Base-by-base conservation (phyloP, 805 yeast genomes). In the Candida chilensis region DNA sequence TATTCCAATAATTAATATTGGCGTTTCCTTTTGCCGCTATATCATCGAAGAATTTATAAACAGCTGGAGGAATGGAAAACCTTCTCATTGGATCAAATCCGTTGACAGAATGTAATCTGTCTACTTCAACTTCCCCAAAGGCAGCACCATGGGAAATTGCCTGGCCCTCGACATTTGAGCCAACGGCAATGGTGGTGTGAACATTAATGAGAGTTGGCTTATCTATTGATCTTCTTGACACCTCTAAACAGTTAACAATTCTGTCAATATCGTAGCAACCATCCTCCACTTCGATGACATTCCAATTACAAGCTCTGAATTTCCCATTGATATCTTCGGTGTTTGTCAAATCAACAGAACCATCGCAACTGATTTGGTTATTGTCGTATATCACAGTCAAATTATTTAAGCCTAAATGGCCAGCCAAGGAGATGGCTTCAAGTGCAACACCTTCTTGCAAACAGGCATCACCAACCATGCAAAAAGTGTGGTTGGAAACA, bases 401-500 rank as follows among this genome's bases (percentile, higher is more conserved):
- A 34, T 59, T 60, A 40, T 50, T 50, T 36, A 59, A 44, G 17
- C 45, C 45, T 30, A 58, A 44, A 33, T 57, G 61, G 18, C 63
- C 65, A 11, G 64, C 65, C 5, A 59, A 36, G 4, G 64, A 53
- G 28, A 54, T 48, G 2, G 66, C 51, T 39, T 59, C 66, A 22
- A 54, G 39, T 5, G 59, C 54, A 15, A 57, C 52, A 22, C 65
- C 65, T 44, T 60, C 66, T 38, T 57, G 62, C 29, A 60, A 34
- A 39, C 66, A 59, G 4, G 60, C 64, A 42, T 59, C 65, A 12
- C 65, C 65, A 11, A 54, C 43, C 42, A 54, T 50, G 33, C 55
- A 46, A 37, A 45, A 60, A 12, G 44, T 52, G 31, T 48, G 49
- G 35, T 41, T 49, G 19, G 40, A 35, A 16, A 56, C 45, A 17